Evolutionary conservation across 1,284 basidiomycete genomes (phyloP).

Genomic region (Ustilago tritici): DNA sequence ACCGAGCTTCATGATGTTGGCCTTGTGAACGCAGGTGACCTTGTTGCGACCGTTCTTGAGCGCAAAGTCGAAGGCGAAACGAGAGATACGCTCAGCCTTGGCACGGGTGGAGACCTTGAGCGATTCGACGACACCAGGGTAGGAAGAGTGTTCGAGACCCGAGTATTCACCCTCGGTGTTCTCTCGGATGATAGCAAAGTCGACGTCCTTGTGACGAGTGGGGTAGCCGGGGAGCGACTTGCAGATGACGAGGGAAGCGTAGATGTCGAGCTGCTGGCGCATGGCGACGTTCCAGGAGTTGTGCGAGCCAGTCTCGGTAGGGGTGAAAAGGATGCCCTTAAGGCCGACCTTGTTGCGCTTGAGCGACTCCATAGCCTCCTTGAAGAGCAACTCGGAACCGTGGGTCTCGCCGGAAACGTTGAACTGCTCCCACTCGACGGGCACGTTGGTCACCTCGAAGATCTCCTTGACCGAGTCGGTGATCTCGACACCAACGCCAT

Average conservation of each 20-base stretch:
- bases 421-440: conserved; percentile 99
- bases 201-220: conserved; percentile 94
- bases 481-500: conserved; percentile 88
- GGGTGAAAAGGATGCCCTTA: conserved; percentile 99
- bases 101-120: conserved; percentile 96
- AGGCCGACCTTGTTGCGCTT: conserved; percentile 98
- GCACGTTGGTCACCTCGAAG: conserved; percentile 95
- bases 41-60: conserved; percentile 99
- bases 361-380: conserved; percentile 89
- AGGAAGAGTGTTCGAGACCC: conserved; percentile 92
- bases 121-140: conserved; percentile 97
- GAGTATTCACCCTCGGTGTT: conserved; percentile 99
- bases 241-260: conserved; percentile 97
- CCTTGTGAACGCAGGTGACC: conserved; percentile 99
- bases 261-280: conserved; percentile 99
- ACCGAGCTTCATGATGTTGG: conserved; percentile 99
- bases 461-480: conserved; percentile 99
- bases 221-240: conserved; percentile 97
- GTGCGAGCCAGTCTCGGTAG: conserved; percentile 94
- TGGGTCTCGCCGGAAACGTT: conserved; percentile 96
- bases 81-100: conserved; percentile 95
- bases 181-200: conserved; percentile 99
- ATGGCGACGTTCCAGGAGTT: conserved; percentile 99
- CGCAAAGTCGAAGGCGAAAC: conserved; percentile 99
- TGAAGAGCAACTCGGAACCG: conserved; percentile 92